phyloP scores from a whole-genome alignment of 495 filamentous ascomycete genomes.

The Tuber aestivum region DNA sequence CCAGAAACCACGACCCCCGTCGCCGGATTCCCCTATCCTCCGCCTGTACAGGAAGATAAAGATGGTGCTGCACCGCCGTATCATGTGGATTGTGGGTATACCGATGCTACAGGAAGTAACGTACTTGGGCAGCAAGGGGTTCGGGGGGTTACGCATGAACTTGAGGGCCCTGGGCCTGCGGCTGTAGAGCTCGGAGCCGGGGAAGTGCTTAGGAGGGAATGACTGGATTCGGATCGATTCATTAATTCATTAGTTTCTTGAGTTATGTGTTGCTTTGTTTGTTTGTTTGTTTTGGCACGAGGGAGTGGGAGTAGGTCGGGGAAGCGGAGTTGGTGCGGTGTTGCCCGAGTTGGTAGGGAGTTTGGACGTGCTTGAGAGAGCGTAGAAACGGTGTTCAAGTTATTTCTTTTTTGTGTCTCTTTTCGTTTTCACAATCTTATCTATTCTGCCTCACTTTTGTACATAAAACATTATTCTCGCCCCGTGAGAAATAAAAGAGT shows the following conservation, averaged over 20 bases:
- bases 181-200: background rate
- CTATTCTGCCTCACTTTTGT: too few species aligned
- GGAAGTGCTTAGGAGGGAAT: background rate
- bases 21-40: background rate
- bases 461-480: too few species aligned
- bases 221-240: background rate
- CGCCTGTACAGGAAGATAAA: background rate
- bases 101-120: too few species aligned
- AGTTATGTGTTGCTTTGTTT: background rate
- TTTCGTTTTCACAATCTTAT: too few species aligned
- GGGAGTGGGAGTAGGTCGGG: background rate
- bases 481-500: too few species aligned
- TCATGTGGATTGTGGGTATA: background rate
- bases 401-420: background rate
- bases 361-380: background rate
- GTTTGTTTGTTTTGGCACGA: background rate
- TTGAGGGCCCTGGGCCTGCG: background rate
- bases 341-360: background rate
- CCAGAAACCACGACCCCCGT: background rate
- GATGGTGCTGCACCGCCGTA: background rate
- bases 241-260: background rate
- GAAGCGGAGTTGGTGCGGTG: background rate
- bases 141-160: background rate
- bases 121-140: background rate
- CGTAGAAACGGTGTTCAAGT: background rate